Conservation (phyloP, 176 grass and related monocot genomes). For the Phoenix roebelenii region DNA sequence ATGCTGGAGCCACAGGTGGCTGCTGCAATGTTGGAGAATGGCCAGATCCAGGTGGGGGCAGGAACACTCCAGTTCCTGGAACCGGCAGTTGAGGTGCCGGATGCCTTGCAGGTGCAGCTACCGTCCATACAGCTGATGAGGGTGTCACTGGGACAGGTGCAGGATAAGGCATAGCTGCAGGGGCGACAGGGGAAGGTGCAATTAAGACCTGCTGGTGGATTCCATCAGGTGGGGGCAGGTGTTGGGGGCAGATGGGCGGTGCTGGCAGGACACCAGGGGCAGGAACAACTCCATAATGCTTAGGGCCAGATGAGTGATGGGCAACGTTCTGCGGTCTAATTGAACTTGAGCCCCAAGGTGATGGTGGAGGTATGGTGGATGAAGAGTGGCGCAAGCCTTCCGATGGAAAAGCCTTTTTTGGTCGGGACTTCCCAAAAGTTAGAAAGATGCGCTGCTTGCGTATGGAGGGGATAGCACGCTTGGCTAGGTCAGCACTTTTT, state of each 20-base stretch:
- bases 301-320: slow-evolving; percentile 31
- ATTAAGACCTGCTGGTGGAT: slow-evolving; percentile 33
- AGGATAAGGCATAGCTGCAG: slow-evolving; percentile 17
- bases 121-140: slow-evolving; percentile 28
- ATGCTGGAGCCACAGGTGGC: slow-evolving; percentile 23
- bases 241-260: neutral
- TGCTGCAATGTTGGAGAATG: slow-evolving; percentile 35
- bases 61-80: slow-evolving; percentile 76
- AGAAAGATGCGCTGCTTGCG: slow-evolving; percentile 45
- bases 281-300: slow-evolving; percentile 34
- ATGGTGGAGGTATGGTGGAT: slow-evolving; percentile 24
- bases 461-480: slow-evolving; percentile 50
- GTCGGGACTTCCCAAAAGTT: slow-evolving; percentile 52
- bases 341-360: slow-evolving; percentile 41
- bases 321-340: slow-evolving; percentile 28
- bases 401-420: slow-evolving; percentile 33
- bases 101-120: slow-evolving; percentile 39
- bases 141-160: neutral
- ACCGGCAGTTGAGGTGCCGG: slow-evolving; percentile 31
- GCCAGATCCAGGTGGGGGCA: slow-evolving; percentile 46
- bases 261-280: slow-evolving; percentile 12
- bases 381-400: slow-evolving; percentile 22
- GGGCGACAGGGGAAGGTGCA: slow-evolving; percentile 27
- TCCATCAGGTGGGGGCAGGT: slow-evolving; percentile 4
- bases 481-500: slow-evolving; percentile 52